These are phyloP conservation scores for Coemansia biformis DNA, from an alignment of 192 early-diverging fungal genomes.

Conservation along the genomic window DNA sequence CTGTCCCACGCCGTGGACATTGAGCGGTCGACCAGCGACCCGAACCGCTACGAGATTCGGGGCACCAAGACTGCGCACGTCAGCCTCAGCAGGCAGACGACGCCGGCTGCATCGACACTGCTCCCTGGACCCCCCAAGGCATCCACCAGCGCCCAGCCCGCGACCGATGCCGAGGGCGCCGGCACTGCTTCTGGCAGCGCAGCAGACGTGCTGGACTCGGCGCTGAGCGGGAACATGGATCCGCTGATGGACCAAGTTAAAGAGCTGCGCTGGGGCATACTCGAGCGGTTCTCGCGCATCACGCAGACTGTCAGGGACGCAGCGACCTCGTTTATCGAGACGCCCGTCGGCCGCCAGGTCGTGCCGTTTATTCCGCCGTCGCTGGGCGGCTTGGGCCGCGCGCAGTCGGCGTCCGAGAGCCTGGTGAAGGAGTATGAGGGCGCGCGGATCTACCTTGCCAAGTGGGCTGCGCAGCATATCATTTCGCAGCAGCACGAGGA, in stretches of 20 bases:
- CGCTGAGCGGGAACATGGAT: conserved; percentile 44
- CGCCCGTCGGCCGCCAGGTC: conserved; percentile 47
- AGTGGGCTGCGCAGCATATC: conserved; percentile 65
- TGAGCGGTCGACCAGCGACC: conserved; percentile 40
- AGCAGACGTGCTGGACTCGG: conserved; percentile 30
- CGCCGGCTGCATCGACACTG: conserved; percentile 28
- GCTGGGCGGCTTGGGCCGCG: conserved; percentile 52
- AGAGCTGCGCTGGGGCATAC: conserved; percentile 66
- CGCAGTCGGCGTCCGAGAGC: conserved; percentile 53
- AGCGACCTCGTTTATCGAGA: conserved; percentile 52
- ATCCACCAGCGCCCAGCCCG: no score
- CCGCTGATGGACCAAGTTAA: conserved; percentile 53
- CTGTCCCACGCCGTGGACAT: conserved; percentile 50
- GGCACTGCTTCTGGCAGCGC: no score
- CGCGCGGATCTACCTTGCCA: conserved; percentile 70
- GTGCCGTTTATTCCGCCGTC: conserved; percentile 48
- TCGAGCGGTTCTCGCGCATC: conserved; percentile 72
- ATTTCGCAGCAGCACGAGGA: conserved; percentile 51
- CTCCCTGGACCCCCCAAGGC: no score
- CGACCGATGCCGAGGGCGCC: no score
- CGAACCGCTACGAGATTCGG: conserved; percentile 36
- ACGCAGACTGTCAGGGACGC: conserved; percentile 66
- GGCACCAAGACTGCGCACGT: conserved; percentile 41
- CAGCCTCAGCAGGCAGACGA: conserved; percentile 23
- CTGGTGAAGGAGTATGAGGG: conserved; percentile 75